phyloP scores from a whole-genome alignment of 2,329 filamentous ascomycete species.

The Colletotrichum scovillei region DNA sequence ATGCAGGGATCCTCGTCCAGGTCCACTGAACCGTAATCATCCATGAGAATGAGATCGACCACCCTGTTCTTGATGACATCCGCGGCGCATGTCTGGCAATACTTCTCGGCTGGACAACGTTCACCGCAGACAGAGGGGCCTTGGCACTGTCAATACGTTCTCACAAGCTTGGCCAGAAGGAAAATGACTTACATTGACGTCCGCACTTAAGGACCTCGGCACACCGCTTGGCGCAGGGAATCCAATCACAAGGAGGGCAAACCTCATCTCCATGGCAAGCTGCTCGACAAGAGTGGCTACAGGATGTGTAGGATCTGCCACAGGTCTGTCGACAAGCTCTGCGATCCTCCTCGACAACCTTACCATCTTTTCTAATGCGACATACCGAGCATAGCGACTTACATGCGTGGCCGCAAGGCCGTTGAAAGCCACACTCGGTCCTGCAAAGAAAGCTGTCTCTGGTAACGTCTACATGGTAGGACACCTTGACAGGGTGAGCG shows the following conservation, averaged over 20 bases:
- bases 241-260: constrained; percentile 71
- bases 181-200: constrained; percentile 62
- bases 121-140: constrained; percentile 74
- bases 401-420: constrained; percentile 71
- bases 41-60: constrained; percentile 69
- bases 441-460: constrained; percentile 57
- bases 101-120: constrained; percentile 60
- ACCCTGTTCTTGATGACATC: constrained; percentile 54
- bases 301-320: constrained; percentile 57
- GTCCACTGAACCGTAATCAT: constrained; percentile 67
- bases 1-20: constrained; percentile 71
- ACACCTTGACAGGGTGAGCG: constrained; percentile 60
- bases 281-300: constrained; percentile 63
- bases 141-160: constrained; percentile 11
- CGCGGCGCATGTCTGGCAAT: constrained; percentile 67
- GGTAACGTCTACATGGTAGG: constrained; percentile 61
- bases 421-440: constrained; percentile 54
- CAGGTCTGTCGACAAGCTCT: constrained; percentile 53
- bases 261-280: constrained; percentile 61
- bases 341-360: constrained; percentile 53
- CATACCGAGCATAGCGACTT: constrained; percentile 61
- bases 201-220: constrained; percentile 63
- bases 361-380: constrained; percentile 46
- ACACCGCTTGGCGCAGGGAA: constrained; percentile 74
- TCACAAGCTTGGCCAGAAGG: too few species aligned